Base-by-base conservation (phyloP, 176 grass and related monocot genomes). In the Ampelocalamus luodianensis region DNA sequence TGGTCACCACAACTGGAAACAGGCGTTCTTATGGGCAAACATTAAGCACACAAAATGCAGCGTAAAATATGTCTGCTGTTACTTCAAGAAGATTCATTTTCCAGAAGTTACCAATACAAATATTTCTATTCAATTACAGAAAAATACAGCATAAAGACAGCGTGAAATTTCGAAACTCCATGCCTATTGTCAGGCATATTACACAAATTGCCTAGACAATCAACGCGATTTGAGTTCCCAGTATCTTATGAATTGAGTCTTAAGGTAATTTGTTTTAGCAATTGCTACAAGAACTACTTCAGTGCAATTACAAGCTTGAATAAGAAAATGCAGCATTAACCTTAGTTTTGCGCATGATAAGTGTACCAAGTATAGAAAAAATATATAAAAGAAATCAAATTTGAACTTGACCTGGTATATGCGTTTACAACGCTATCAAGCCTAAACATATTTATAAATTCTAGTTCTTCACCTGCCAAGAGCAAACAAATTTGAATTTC, bases 271-370 rank as follows among this genome's bases (percentile, higher is more conserved):
- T 58, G 36, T 39, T 70, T 54, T 24, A 42, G 22, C 34, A 42
- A 39, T 32, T 23, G 18, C 24, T 23, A 71, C n/a, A 72, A 36
- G 34, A 88, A 71, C 32, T 83, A 23, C 22, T 11, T 44, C 9
- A 10, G 12, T 64, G n/a, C 23, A 44, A 63, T 45, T 34, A 56
- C 37, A 56, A 46, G 18, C 4, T 29, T 84, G 26, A 66, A 18
- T 2, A 20, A 84, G 68, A 83, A 79, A 48, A 17, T 85, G 32
- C 50, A 80, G 27, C 20, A 80, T 1, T 77, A 16, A 8, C 64
- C 13, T 77, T 74, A 39, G 6, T 56, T 74, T 74, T 74, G 39
- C 3, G 26, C 26, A 51, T 46, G 16, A 65, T 11, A 0, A 32
- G 13, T n/a, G 5, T 4, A 17, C 23, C 23, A 50, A 62, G 32